phyloP scores from a whole-genome alignment of 2,329 filamentous ascomycete species.

The Xylogone sp. region DNA sequence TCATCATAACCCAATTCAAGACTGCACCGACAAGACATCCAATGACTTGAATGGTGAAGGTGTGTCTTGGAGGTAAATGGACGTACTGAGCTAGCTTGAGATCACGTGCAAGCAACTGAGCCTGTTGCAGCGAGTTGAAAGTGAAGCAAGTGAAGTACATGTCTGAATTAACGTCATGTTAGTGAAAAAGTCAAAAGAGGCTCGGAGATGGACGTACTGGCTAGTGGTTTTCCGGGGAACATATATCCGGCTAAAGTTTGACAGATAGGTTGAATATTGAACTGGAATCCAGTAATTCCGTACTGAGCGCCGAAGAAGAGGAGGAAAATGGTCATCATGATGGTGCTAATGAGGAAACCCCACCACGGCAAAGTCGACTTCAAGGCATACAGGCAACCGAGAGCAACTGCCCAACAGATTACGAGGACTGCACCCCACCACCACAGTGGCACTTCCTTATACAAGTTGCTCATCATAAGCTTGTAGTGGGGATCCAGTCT shows the following conservation, averaged over 20 bases:
- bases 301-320: slow-evolving; percentile 30
- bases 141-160: slow-evolving; percentile 30
- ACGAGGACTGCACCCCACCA: slow-evolving; percentile 49
- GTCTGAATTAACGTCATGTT: slow-evolving; percentile 24
- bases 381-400: slow-evolving; percentile 49
- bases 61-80: slow-evolving; percentile 58
- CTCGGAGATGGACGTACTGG: slow-evolving; percentile 45
- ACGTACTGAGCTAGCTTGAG: slow-evolving; percentile 50
- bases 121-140: slow-evolving; percentile 41
- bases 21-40: slow-evolving; percentile 37
- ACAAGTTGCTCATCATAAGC: slow-evolving; percentile 48
- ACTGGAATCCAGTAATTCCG: slow-evolving; percentile 43
- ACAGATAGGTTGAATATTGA: slow-evolving; percentile 41
- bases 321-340: slow-evolving; percentile 20
- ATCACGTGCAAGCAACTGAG: slow-evolving; percentile 40
- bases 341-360: slow-evolving; percentile 22
- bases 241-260: slow-evolving; percentile 45
- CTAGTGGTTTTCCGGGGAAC: slow-evolving; percentile 55
- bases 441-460: slow-evolving; percentile 51
- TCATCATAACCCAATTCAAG: slow-evolving; percentile 41
- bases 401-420: slow-evolving; percentile 40
- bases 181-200: slow-evolving; percentile 21
- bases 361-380: slow-evolving; percentile 52
- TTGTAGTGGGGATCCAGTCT: slow-evolving; percentile 35
- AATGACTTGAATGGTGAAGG: slow-evolving; percentile 53